Evolutionary conservation across 768 basidiomycete genomes (phyloP), one percentile per base, ranked within the genome.

Genomic region (Exsudoporus frostii): DNA sequence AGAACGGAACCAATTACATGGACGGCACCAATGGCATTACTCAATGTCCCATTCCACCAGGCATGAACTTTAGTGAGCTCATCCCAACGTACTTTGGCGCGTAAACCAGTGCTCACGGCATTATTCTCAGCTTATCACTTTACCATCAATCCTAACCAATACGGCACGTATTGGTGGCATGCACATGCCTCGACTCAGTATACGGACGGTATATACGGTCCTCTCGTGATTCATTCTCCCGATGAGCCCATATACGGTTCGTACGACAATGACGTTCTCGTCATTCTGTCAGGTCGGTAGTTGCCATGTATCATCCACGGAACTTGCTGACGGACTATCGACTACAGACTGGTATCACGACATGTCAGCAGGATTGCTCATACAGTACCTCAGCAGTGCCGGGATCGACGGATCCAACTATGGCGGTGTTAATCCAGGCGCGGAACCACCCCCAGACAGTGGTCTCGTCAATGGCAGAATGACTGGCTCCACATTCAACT

Each of bases 21-120:
- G 80, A 81, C 48, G 80, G 80, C 2, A 73, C 77, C 0, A 65
- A 61, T 8, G 74, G 72, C 9, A 71, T 81, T 40, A 76, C 79
- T 1, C 74, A 81, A 58, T 81, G 81, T 57, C 76, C 76, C 10
- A 81, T 81, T 32, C 79, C 80, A n/a, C 73, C 79, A 4, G 78
- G 78, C 22, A 65, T 71, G 57, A 74, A 73, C 48, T 69, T 69
- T 30, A 50, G 68, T 79, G 54, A 69, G 57, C n/a, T 7, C 30
- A 2, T 50, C 40, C 36, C 43, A 20, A 2, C 30, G 8, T 39
- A 14, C 14, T 27, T 27, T 29, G 33, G 32, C 30, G 30, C 8
- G 11, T 9, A 19, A 27, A 8, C 22, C 29, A 20, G 30, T 43
- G 45, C 48, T 56, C 5, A 61, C 34, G 11, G 1, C 7, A 8